phyloP scores from a whole-genome alignment of 2,329 filamentous ascomycete species.

The Cladosporium sp. region DNA sequence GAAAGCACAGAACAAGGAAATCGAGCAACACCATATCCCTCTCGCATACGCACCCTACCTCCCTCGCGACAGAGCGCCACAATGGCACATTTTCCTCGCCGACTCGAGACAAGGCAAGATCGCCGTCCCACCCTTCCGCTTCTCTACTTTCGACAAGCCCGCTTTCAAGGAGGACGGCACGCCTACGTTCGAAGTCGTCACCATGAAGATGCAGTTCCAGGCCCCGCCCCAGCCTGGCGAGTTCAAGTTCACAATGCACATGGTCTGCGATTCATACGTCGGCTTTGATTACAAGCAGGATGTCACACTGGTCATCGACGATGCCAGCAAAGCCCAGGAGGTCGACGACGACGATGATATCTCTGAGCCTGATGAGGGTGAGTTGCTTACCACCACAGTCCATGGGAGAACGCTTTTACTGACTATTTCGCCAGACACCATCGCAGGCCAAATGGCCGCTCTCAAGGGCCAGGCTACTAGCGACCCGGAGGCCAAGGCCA shows the following conservation, averaged over 20 bases:
- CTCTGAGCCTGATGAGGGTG: slow-evolving; percentile 95
- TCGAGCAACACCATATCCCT: slow-evolving; percentile 67
- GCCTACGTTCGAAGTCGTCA: slow-evolving; percentile 92
- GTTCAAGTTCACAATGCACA: slow-evolving; percentile 90
- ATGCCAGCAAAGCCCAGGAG: slow-evolving; percentile 74
- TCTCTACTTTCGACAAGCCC: slow-evolving; percentile 84
- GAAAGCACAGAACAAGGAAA: slow-evolving; percentile 65
- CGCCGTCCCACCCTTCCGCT: slow-evolving; percentile 93
- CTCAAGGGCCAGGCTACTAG: slow-evolving; percentile 29
- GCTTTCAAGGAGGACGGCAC: slow-evolving; percentile 64
- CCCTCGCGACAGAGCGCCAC: slow-evolving; percentile 78
- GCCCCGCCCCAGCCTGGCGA: slow-evolving; percentile 86
- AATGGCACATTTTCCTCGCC: slow-evolving; percentile 91
- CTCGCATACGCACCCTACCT: slow-evolving; percentile 89
- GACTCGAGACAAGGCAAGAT: slow-evolving; percentile 94
- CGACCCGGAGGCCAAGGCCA: slow-evolving; percentile 15
- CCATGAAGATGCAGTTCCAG: slow-evolving; percentile 93
- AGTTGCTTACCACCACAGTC: slow-evolving; percentile 32
- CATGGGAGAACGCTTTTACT: slow-evolving; percentile 10
- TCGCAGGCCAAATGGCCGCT: slow-evolving; percentile 34
- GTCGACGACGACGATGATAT: slow-evolving; percentile 78
- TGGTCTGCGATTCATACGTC: slow-evolving; percentile 90
- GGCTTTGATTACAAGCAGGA: slow-evolving; percentile 91
- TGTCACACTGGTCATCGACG: slow-evolving; percentile 81
- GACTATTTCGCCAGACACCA: slow-evolving; percentile 25